Percentiles rank a stretch among this genome's conserved stretches.
phyloP scores from a whole-genome alignment of 441 rosid genomes.

The Monsonia emarginata region DNA sequence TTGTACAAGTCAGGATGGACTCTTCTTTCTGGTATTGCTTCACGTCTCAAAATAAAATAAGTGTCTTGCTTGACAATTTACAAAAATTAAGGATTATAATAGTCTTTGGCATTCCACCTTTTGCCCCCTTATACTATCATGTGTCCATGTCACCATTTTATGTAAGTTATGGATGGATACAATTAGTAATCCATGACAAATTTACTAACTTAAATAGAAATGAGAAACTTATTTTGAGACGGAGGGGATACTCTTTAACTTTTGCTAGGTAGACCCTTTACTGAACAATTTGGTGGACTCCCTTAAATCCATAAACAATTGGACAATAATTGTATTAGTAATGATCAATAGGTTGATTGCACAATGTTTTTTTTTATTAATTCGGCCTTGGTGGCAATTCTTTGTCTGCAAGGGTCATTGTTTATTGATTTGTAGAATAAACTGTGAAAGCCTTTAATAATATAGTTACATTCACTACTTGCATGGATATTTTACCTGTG shows the following conservation, averaged over 20 bases:
- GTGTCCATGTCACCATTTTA: no score
- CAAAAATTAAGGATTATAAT: no score
- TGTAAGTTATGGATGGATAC: no score
- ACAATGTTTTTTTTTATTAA: slow-evolving; percentile 13
- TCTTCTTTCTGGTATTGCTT: not conserved
- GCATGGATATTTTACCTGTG: slow-evolving; percentile 4
- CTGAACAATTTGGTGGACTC: slow-evolving; percentile 10
- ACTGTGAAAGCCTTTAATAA: not conserved
- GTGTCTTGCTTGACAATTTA: no score
- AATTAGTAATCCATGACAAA: no score
- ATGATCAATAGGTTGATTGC: slow-evolving; percentile 16
- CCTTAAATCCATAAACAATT: slow-evolving; percentile 20
- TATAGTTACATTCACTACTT: slow-evolving; percentile 14
- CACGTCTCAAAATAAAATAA: no score
- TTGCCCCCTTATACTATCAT: no score
- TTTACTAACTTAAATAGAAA: no score
- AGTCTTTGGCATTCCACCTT: no score
- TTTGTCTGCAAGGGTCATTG: not conserved
- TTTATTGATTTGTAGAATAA: slow-evolving; percentile 6
- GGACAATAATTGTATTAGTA: slow-evolving; percentile 21
- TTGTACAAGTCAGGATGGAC: not conserved
- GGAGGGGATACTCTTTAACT: slow-evolving; percentile 9
- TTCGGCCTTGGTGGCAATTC: slow-evolving; percentile 10
- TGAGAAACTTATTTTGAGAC: no score
- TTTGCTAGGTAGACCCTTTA: slow-evolving; percentile 15